A percentile compares a stretch with the other conserved stretches of the same genome.
These are phyloP conservation scores for Erysimum cheiranthoides DNA, from an alignment of 345 rosid species.

Conservation along the genomic window DNA sequence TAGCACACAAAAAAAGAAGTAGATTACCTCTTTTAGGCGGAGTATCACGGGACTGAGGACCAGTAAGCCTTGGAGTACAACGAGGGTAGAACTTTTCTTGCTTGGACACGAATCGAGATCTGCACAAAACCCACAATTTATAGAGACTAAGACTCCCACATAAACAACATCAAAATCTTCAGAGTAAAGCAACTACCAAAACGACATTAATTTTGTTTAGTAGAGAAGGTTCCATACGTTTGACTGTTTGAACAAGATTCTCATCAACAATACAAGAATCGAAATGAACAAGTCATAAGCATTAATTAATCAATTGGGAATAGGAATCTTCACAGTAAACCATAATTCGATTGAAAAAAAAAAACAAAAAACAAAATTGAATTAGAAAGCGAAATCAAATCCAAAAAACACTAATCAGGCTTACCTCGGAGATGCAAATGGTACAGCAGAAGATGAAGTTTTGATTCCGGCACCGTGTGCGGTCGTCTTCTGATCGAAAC, in stretches of 20 bases:
- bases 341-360: background rate
- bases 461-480: constrained; percentile 60
- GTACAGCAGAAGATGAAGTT: constrained; percentile 64
- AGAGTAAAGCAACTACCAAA: background rate
- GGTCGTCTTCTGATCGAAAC: constrained; percentile 57
- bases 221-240: background rate
- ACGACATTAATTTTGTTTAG: background rate
- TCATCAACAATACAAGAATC: background rate
- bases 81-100: constrained; percentile 84
- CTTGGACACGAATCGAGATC: constrained; percentile 69
- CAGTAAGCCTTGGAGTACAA: constrained; percentile 80
- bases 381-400: constrained; percentile 6
- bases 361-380: background rate
- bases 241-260: background rate
- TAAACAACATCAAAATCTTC: constrained; percentile 1
- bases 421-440: constrained; percentile 83
- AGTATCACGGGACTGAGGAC: constrained; percentile 89
- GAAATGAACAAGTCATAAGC: constrained; percentile 10
- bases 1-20: background rate
- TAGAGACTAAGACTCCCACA: background rate
- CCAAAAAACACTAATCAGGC: constrained; percentile 9
- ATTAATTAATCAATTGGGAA: background rate
- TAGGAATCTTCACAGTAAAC: constrained; percentile 12
- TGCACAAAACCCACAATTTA: constrained; percentile 36
- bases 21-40: constrained; percentile 90